Conservation (phyloP, 495 filamentous ascomycete genomes). For the Aspergillus mulundensis region DNA sequence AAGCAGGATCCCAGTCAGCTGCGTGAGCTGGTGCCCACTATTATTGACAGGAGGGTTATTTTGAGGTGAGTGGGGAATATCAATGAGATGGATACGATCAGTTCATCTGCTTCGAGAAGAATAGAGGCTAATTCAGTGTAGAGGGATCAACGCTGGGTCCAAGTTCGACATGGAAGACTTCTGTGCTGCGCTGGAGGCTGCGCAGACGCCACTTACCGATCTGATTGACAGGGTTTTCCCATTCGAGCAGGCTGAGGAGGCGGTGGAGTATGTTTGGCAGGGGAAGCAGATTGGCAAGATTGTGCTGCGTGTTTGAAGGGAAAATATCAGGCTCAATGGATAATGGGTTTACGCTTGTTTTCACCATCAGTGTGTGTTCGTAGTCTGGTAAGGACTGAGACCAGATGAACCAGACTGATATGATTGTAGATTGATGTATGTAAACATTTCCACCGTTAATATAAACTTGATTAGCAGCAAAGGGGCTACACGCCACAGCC, state of each 20-base stretch:
- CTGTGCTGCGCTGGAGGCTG: slow-evolving; percentile 22
- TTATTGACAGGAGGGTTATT: slow-evolving; percentile 33
- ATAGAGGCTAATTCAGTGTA: too few species aligned
- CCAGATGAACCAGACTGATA: too few species aligned
- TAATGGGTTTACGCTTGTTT: too few species aligned
- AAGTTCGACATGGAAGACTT: slow-evolving; percentile 35
- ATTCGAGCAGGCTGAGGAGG: slow-evolving; percentile 35
- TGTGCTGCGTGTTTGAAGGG: slow-evolving; percentile 22
- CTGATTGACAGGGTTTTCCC: slow-evolving; percentile 28
- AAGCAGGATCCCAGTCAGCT: slow-evolving; percentile 23
- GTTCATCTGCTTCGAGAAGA: too few species aligned
- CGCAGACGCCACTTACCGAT: slow-evolving; percentile 24
- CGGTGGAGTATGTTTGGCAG: slow-evolving; percentile 34
- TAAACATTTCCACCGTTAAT: too few species aligned
- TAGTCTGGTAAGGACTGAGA: too few species aligned
- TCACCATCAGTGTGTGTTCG: too few species aligned
- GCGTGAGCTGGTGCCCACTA: slow-evolving; percentile 23
- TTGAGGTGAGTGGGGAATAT: slow-evolving; percentile 24
- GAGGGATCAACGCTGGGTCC: slow-evolving; percentile 39
- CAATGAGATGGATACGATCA: too few species aligned
- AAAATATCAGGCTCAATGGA: too few species aligned
- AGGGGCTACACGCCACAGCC: too few species aligned
- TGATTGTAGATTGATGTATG: too few species aligned
- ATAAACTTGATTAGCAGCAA: too few species aligned
- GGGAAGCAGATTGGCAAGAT: slow-evolving; percentile 37